These are phyloP conservation scores for Rhododendron ovatum DNA, from an alignment of 148 eudicot genomes.

Conservation along the genomic window DNA sequence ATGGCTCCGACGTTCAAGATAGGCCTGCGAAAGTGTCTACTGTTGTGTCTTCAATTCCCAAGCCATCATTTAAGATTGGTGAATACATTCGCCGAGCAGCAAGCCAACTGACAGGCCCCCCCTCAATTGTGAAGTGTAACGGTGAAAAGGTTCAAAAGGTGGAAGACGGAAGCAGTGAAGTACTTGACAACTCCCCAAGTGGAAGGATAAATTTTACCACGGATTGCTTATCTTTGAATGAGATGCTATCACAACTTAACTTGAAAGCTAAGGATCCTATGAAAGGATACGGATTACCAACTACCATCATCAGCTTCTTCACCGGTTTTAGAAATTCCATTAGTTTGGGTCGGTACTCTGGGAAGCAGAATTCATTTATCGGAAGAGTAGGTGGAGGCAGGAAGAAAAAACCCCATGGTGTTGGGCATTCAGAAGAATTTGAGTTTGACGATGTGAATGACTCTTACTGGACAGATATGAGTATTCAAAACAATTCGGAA, in stretches of 20 bases:
- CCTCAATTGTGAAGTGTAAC: conserved; percentile 30
- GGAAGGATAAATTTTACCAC: conserved; percentile 19
- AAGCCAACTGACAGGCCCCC: conserved; percentile 72
- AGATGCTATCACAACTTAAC: conserved; percentile 64
- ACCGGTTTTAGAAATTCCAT: conserved; percentile 60
- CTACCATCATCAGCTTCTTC: conserved; percentile 41
- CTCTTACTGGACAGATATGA: conserved; percentile 94
- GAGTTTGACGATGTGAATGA: conserved; percentile 88
- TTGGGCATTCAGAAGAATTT: conserved; percentile 54
- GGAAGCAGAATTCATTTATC: conserved; percentile 18
- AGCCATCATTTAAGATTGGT: conserved; percentile 89
- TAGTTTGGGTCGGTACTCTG: conserved; percentile 31
- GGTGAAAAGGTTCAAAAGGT: conserved; percentile 23
- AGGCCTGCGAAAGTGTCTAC: conserved; percentile 62
- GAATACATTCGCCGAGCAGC: conserved; percentile 87
- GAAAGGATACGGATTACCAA: conserved; percentile 39
- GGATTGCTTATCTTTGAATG: conserved; percentile 51
- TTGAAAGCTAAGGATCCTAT: conserved; percentile 63
- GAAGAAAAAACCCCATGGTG: conserved; percentile 49
- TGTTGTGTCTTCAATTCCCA: conserved; percentile 40
- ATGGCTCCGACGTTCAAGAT: conserved; percentile 39
- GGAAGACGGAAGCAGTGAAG: conserved; percentile 25
- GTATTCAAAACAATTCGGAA: conserved; percentile 64
- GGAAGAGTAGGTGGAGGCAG: conserved; percentile 39
- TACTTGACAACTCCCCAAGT: conserved; percentile 26